Evolutionary conservation across 371 early-diverging fungal species (phyloP), one percentile per base, ranked within the genome.

Genomic region (Smittium culicis): DNA sequence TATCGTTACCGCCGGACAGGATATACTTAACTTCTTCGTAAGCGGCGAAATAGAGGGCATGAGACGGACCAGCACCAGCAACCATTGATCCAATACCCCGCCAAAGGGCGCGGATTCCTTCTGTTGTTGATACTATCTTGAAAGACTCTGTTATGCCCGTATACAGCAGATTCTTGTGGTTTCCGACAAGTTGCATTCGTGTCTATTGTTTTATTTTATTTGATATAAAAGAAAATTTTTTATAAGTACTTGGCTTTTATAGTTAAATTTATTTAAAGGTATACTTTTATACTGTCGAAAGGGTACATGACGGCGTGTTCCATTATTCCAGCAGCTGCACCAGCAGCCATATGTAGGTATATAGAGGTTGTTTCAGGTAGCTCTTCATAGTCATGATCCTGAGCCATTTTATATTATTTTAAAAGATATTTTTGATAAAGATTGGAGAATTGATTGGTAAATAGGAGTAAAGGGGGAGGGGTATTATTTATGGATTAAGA

Each of bases 271-370:
- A n/a, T n/a, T n/a, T n/a, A n/a, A 14, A 16, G 14, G 54, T 69
- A 70, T 81, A 89, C 91, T 88, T 96, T 96, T 73, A 95, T 88
- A 69, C 86, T 84, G 72, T 97, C 98, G 45, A 96, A 80, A 14
- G 98, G 98, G 79, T 89, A 94, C 89, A 93, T 92, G 66, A 93
- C 84, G 61, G 89, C 85, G 74, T 97, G 98, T 75, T 97, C 98
- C 45, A 91, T 89, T 69, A 96, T 93, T 69, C 98, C 98, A 29
- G 98, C 98, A 24, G 93, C 80, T 1, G 96, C 95, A 34, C 98
- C 98, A 2, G 96, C 96, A 56, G 88, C 71, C 66, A 93, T 77
- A 73, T 94, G 90, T 62, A 89, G 86, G 25, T 82, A 72, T 69
- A 93, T 79, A 20, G 87, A 78, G 1, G 90, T 79, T 63, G 85